Evolutionary conservation across 495 filamentous ascomycete genomes (phyloP).

Genomic region (Paragyromitra xinjiangensis): DNA sequence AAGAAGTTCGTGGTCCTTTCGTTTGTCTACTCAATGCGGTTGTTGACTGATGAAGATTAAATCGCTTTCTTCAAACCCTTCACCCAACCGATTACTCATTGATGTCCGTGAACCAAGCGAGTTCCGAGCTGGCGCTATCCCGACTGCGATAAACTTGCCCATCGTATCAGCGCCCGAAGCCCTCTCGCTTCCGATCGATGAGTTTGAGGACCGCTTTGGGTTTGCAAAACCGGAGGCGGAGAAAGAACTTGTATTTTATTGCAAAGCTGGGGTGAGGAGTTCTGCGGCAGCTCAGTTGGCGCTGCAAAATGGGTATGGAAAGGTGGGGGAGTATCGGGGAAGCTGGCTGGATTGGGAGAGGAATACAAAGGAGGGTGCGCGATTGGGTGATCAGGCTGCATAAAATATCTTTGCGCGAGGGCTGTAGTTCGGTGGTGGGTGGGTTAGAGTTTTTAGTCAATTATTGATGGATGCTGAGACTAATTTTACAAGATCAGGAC

Average conservation of each 20-base stretch:
- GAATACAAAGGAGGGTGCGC: slow-evolving; percentile 66
- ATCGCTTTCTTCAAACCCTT: slow-evolving; percentile 51
- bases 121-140: slow-evolving; percentile 78
- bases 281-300: slow-evolving; percentile 82
- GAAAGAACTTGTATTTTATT: slow-evolving; percentile 83
- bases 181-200: slow-evolving; percentile 73
- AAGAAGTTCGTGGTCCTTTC: slow-evolving; percentile 31
- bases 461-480: not conserved
- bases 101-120: slow-evolving; percentile 91
- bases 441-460: not conserved
- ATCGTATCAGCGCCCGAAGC: slow-evolving; percentile 78
- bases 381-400: not conserved
- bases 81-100: slow-evolving; percentile 59
- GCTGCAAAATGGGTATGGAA: slow-evolving; percentile 74
- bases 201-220: slow-evolving; percentile 80
- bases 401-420: not conserved
- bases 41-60: slow-evolving; percentile 49
- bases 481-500: not conserved
- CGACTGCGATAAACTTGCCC: slow-evolving; percentile 80
- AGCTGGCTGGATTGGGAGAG: slow-evolving; percentile 90
- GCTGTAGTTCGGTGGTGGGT: not conserved
- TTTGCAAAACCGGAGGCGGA: slow-evolving; percentile 68
- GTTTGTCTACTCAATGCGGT: not conserved
- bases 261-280: slow-evolving; percentile 87
- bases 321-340: slow-evolving; percentile 81